These are phyloP conservation scores for Mucor velutinosus DNA, from an alignment of 371 early-diverging fungal species.

Conservation along the genomic window DNA sequence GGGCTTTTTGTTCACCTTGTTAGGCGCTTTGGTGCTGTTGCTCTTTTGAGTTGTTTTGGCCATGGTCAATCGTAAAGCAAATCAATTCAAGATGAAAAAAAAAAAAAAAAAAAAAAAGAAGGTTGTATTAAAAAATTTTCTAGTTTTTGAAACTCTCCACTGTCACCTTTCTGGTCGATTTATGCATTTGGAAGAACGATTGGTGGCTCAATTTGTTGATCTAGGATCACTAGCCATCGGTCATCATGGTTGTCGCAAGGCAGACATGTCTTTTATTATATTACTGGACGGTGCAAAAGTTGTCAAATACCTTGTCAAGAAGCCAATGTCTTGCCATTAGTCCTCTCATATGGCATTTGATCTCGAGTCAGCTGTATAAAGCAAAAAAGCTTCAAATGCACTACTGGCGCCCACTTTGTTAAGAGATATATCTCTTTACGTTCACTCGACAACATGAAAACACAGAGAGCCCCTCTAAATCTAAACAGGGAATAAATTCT, in stretches of 20 bases:
- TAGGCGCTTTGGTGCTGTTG: not conserved
- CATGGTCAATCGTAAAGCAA: not conserved
- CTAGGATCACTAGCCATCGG: not conserved
- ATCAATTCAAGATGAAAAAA: not conserved
- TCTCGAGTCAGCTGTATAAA: no score
- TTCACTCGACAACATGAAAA: no score
- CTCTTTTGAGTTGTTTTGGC: not conserved
- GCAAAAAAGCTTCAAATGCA: no score
- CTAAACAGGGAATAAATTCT: not conserved
- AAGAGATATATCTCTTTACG: no score
- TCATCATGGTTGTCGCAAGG: no score
- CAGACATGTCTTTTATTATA: no score
- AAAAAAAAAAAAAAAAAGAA: not conserved
- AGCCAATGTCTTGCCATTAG: no score
- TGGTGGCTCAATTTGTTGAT: not conserved
- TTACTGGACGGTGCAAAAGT: no score
- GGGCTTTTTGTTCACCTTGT: not conserved
- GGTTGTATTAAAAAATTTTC: not conserved
- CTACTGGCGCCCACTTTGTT: no score
- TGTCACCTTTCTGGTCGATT: not conserved
- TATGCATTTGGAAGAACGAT: conserved; percentile 5
- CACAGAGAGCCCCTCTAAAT: not conserved
- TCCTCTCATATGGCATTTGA: no score
- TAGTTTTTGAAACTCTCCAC: not conserved
- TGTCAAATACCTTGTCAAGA: no score